A percentile compares a stretch with the other conserved stretches of the same genome.
These are phyloP conservation scores for Scedosporium aurantiacum DNA, from an alignment of 2,329 filamentous ascomycete genomes.

Conservation along the genomic window DNA sequence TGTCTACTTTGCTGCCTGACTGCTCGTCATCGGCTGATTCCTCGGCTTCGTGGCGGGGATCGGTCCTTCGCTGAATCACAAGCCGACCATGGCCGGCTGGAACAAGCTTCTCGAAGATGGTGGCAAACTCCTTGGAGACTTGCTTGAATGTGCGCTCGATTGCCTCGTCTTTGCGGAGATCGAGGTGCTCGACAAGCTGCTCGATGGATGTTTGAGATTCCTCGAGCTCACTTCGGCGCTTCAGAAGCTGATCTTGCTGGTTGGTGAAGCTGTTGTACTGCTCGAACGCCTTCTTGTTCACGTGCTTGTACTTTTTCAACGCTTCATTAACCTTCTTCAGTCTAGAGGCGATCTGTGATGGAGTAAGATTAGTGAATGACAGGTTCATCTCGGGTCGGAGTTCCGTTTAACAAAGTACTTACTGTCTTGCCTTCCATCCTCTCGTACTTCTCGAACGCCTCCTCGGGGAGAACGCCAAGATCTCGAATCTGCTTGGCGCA, in stretches of 20 bases:
- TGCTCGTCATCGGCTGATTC: constrained; percentile 61
- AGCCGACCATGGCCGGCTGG: constrained; percentile 85
- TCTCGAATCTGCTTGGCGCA: constrained; percentile 84
- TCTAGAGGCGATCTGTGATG: constrained; percentile 44
- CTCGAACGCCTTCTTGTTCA: constrained; percentile 99
- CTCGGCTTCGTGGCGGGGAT: constrained; percentile 52
- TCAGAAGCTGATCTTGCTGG: constrained; percentile 76
- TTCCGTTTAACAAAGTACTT: constrained; percentile 19
- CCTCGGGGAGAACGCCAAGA: constrained; percentile 83
- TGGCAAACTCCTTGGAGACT: constrained; percentile 84
- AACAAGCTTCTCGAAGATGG: constrained; percentile 89
- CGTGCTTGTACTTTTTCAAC: constrained; percentile 91
- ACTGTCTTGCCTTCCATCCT: constrained; percentile 70
- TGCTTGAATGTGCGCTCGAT: constrained; percentile 98
- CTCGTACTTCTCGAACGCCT: constrained; percentile 85
- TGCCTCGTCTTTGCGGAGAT: constrained; percentile 93
- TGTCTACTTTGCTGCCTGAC: constrained; percentile 59
- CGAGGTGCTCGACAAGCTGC: constrained; percentile 82
- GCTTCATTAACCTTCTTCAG: constrained; percentile 87
- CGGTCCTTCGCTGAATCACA: constrained; percentile 83
- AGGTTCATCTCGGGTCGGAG: neutral
- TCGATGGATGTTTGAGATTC: constrained; percentile 79
- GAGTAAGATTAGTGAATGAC: neutral
- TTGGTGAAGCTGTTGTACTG: constrained; percentile 97
- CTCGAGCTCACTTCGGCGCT: constrained; percentile 78